Conservation (phyloP, 345 rosid species). For the Eutrema yunnanense region DNA sequence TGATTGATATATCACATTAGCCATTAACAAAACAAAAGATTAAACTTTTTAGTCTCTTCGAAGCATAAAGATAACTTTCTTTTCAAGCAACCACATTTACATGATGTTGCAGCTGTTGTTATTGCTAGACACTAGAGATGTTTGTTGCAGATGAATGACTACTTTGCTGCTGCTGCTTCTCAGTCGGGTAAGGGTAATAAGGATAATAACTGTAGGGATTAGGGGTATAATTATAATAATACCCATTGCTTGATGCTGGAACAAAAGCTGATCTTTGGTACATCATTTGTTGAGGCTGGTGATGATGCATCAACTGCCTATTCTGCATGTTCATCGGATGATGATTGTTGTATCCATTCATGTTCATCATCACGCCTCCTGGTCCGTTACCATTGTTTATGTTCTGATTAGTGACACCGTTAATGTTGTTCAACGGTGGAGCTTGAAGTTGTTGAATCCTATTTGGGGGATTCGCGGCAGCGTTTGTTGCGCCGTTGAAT, state of each 20-base stretch:
- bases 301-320: constrained; percentile 35
- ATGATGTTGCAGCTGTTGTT: constrained; percentile 21
- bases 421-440: constrained; percentile 40
- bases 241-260: constrained; percentile 57
- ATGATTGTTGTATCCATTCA: constrained; percentile 28
- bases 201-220: constrained; percentile 33
- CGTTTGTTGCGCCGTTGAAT: constrained; percentile 24
- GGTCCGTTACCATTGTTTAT: constrained; percentile 23
- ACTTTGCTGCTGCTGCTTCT: constrained; percentile 23
- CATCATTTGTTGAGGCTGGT: constrained; percentile 61
- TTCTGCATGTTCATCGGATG: constrained; percentile 38
- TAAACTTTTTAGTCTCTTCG: not conserved
- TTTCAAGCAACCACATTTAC: constrained; percentile 17
- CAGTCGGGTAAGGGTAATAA: constrained; percentile 26
- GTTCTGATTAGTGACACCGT: constrained; percentile 37
- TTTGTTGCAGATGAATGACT: constrained; percentile 1
- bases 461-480: constrained; percentile 25
- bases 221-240: constrained; percentile 40
- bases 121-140: constrained; percentile 8
- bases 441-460: constrained; percentile 33
- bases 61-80: not conserved
- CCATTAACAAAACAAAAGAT: not conserved
- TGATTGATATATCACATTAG: not conserved
- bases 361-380: constrained; percentile 34
- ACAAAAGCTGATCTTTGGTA: constrained; percentile 50